Evolutionary conservation across 169 alveolate species (phyloP).

Genomic region (Plasmodium coatneyi): DNA sequence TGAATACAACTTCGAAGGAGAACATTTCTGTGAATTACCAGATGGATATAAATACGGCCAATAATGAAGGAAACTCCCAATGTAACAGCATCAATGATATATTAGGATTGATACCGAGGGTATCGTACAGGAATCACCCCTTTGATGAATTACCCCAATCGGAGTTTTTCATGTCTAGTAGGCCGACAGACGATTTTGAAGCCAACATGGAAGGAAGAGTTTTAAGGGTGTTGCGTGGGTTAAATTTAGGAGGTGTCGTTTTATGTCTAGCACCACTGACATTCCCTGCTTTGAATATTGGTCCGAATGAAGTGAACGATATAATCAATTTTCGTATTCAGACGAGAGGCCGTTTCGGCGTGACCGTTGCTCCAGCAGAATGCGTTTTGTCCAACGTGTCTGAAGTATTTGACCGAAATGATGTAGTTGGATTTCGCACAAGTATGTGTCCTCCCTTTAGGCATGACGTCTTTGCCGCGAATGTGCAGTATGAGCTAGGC

Average conservation of each 20-base stretch:
- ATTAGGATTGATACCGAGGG: slow-evolving; percentile 48
- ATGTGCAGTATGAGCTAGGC: slow-evolving; percentile 85
- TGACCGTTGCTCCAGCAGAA: slow-evolving; percentile 94
- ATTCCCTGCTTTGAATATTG: slow-evolving; percentile 83
- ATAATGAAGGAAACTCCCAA: slow-evolving; percentile 69
- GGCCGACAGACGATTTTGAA: slow-evolving; percentile 84
- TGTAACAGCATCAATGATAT: slow-evolving; percentile 58
- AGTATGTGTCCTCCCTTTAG: slow-evolving; percentile 82
- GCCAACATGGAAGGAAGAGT: slow-evolving; percentile 84
- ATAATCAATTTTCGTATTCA: slow-evolving; percentile 85
- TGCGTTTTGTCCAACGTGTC: slow-evolving; percentile 87
- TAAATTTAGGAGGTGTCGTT: slow-evolving; percentile 91
- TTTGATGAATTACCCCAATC: slow-evolving; percentile 83
- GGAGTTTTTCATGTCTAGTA: slow-evolving; percentile 83
- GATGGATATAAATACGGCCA: slow-evolving; percentile 44
- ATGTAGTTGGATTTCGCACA: slow-evolving; percentile 92
- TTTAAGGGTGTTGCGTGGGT: slow-evolving; percentile 84
- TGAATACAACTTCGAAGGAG: slow-evolving; percentile 22
- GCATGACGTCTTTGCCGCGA: slow-evolving; percentile 88
- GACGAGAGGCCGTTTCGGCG: slow-evolving; percentile 92
- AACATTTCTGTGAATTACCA: slow-evolving; percentile 20
- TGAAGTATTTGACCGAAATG: slow-evolving; percentile 92
- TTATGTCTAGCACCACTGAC: slow-evolving; percentile 90
- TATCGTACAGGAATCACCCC: slow-evolving; percentile 78
- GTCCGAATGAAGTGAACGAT: slow-evolving; percentile 79